Conservation (phyloP, 805 yeast species). For the Ogataea ramenticola region DNA sequence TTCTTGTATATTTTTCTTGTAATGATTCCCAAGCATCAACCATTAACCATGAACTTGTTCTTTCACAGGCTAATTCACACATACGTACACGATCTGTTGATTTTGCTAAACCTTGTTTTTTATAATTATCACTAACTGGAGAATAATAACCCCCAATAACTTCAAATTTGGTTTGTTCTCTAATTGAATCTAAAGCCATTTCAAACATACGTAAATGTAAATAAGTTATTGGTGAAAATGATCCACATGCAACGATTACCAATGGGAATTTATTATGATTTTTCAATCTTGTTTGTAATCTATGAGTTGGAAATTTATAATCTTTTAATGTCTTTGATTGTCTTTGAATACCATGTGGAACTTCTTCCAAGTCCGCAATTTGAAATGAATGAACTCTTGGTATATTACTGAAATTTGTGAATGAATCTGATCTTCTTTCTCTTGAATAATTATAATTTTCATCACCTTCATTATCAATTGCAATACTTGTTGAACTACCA, state of each 20-base stretch:
- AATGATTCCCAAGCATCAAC: constrained; percentile 99
- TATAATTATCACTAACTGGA: constrained; percentile 90
- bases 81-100: constrained; percentile 87
- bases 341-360: constrained; percentile 87
- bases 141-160: constrained; percentile 95
- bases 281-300: constrained; percentile 61
- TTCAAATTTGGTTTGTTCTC: constrained; percentile 89
- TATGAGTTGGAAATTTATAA: constrained; percentile 82
- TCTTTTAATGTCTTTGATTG: constrained; percentile 68
- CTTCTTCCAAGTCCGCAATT: constrained; percentile 93
- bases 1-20: constrained; percentile 85
- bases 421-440: constrained; percentile 22
- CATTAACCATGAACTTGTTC: constrained; percentile 97
- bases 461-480: background rate
- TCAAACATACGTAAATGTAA: constrained; percentile 95
- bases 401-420: constrained; percentile 22
- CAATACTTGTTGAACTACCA: constrained; percentile 35
- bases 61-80: constrained; percentile 97
- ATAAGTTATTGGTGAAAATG: constrained; percentile 93
- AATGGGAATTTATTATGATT: constrained; percentile 80
- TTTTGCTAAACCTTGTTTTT: constrained; percentile 87
- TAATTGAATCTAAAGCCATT: constrained; percentile 92
- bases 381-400: constrained; percentile 48
- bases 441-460: constrained; percentile 1
- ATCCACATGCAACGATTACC: constrained; percentile 95